Evolutionary conservation across 148 eudicot genomes (phyloP), one percentile per base, ranked within the genome.

Genomic region (Chenopodium album): DNA sequence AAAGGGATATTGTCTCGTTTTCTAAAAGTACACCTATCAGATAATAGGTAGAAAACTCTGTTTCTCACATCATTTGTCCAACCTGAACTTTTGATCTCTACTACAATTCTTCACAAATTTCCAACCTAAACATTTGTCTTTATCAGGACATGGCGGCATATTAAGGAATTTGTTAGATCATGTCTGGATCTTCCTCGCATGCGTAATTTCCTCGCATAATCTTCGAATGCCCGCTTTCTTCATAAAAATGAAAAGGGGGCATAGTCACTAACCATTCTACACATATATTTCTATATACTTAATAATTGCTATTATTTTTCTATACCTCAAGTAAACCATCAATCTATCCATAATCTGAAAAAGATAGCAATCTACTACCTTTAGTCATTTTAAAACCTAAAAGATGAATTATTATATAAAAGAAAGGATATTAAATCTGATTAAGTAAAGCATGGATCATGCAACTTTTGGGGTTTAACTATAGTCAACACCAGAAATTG

Each of bases 121-220:
- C 79, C 73, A 76, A 84, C 86, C 86, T 80, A 84, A 84, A 80
- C 86, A 70, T 80, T 76, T 84, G 71, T 75, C 79, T 56, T 84
- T 79, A 64, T 47, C 79, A 79, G 22, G 76, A 79, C 3, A 56
- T 11, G 48, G 71, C 22, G 32, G 64, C 72, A 76, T 29, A 60
- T 70, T 62, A 83, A 81, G 50, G 71, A 54, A 77, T 71, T 77
- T 64, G 62, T 64, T 81, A 56, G 84, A 84, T 81, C 48, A 72
- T 80, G 83, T 77, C 70, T 54, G 70, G 78, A 83, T 73, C 67
- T 73, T 54, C 56, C 76, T 77, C 34, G 76, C 78, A 32, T 63
- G 84, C 70, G 56, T 50, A 71, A 76, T 37, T 52, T 59, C 69
- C 46, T 54, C 29, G 69, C 44, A 8, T 60, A 28, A 59, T 77